Evolutionary conservation across 805 yeast species (phyloP).

Genomic region (Lachancea dasiensis): DNA sequence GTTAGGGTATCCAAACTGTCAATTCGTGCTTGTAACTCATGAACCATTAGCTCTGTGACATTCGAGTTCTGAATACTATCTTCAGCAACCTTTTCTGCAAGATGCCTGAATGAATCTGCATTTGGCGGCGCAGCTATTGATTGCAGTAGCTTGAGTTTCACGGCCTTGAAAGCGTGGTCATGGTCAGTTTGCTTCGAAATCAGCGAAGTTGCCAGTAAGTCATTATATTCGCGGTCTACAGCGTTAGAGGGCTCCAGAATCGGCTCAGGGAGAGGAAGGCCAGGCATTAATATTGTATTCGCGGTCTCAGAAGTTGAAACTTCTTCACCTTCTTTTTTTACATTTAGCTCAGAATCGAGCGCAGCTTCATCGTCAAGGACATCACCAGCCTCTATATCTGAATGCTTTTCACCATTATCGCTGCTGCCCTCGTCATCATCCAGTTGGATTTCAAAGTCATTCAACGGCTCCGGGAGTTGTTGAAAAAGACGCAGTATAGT

Average conservation of each 20-base stretch:
- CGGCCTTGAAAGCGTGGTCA: neutral
- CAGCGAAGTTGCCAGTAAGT: slow-evolving; percentile 13
- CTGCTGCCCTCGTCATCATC: slow-evolving; percentile 31
- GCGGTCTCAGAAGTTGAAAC: neutral
- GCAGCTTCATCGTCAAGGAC: slow-evolving; percentile 2
- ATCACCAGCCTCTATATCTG: neutral
- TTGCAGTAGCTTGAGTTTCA: neutral
- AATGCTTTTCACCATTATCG: slow-evolving; percentile 8
- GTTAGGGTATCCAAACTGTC: neutral
- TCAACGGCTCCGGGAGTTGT: slow-evolving; percentile 38
- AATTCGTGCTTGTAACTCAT: neutral
- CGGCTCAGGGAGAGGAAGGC: slow-evolving; percentile 17
- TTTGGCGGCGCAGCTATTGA: too few relatives aligned
- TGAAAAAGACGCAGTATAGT: slow-evolving; percentile 24
- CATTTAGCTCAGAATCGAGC: too few relatives aligned
- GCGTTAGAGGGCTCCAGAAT: slow-evolving; percentile 14
- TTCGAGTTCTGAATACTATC: too few relatives aligned
- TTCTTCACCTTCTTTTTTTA: too few relatives aligned
- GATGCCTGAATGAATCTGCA: too few relatives aligned
- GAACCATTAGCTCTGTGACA: too few relatives aligned
- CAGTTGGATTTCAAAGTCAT: slow-evolving; percentile 40
- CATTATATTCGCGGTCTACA: slow-evolving; percentile 21
- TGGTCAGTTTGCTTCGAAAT: neutral
- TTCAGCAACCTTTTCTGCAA: neutral
- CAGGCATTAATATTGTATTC: neutral